Conservation (phyloP, 1,284 basidiomycete species). For the Irpex rosettiformis region DNA sequence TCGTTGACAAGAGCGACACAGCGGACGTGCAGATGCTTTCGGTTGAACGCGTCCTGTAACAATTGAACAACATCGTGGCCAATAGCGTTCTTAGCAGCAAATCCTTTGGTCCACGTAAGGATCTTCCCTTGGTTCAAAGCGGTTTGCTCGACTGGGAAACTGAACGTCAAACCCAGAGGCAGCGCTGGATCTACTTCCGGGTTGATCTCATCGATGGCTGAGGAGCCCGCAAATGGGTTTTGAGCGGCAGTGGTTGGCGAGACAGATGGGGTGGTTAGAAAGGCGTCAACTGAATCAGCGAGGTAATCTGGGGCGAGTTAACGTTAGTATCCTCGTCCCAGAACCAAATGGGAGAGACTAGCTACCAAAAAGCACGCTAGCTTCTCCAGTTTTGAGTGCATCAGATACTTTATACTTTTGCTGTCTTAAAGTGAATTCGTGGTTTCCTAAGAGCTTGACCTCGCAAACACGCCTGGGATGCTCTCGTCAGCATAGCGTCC, state of each 20-base stretch:
- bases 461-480: constrained; percentile 83
- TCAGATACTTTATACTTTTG: constrained; percentile 95
- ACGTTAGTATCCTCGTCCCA: constrained; percentile 1
- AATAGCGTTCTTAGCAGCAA: constrained; percentile 85
- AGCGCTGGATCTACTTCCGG: constrained; percentile 41
- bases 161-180: constrained; percentile 91
- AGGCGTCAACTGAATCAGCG: constrained; percentile 92
- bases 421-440: constrained; percentile 85
- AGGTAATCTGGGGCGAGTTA: constrained; percentile 72
- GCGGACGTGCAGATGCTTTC: constrained; percentile 91
- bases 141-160: constrained; percentile 96
- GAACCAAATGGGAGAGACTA: constrained; percentile 25
- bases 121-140: constrained; percentile 88
- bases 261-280: constrained; percentile 65
- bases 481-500: background rate
- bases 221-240: constrained; percentile 17
- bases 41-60: constrained; percentile 90
- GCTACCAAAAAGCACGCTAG: constrained; percentile 81
- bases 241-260: constrained; percentile 32
- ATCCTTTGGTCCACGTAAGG: constrained; percentile 97
- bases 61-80: constrained; percentile 92
- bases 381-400: constrained; percentile 86
- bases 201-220: constrained; percentile 16
- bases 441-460: constrained; percentile 84
- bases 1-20: constrained; percentile 97